Percentiles rank a stretch among this genome's conserved stretches.
phyloP scores from a whole-genome alignment of 2,329 filamentous ascomycete genomes.

The Fusarium citri region DNA sequence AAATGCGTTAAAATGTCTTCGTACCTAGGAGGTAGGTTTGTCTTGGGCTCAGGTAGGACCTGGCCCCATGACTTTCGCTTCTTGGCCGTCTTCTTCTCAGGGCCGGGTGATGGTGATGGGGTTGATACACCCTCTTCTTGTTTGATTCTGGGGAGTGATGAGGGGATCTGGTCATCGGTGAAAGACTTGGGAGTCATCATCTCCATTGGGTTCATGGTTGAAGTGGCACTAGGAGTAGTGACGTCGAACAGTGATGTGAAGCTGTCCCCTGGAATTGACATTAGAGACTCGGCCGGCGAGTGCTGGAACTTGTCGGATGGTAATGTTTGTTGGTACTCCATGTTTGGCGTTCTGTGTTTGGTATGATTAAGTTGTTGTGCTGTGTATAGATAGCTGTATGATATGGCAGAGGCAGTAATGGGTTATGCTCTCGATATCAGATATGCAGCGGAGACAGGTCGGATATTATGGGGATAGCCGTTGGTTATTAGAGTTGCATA shows the following conservation, averaged over 20 bases:
- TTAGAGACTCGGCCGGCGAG: constrained; percentile 66
- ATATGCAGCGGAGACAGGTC: constrained; percentile 14
- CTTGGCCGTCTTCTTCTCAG: constrained; percentile 80
- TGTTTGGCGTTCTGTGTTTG: constrained; percentile 40
- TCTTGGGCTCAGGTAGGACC: constrained; percentile 95
- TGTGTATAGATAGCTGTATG: background rate
- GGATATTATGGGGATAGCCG: constrained; percentile 15
- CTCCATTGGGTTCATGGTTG: constrained; percentile 59
- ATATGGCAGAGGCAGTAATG: constrained; percentile 5
- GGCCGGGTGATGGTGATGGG: constrained; percentile 43
- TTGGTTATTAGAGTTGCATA: constrained; percentile 5
- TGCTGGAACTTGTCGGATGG: constrained; percentile 64
- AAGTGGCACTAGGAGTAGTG: constrained; percentile 47
- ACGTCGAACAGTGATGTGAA: constrained; percentile 62
- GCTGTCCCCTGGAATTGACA: constrained; percentile 62
- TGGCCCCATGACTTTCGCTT: constrained; percentile 99
- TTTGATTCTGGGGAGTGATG: constrained; percentile 23
- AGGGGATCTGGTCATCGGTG: constrained; percentile 45
- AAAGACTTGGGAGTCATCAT: constrained; percentile 62
- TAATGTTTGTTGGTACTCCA: constrained; percentile 57
- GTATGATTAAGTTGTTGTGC: constrained; percentile 22
- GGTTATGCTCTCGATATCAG: constrained; percentile 11
- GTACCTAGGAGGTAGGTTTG: constrained; percentile 90
- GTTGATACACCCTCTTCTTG: constrained; percentile 34
- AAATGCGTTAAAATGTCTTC: constrained; percentile 33